phyloP scores from a whole-genome alignment of 2,329 filamentous ascomycete species.

The Cytospora paraplurivora region DNA sequence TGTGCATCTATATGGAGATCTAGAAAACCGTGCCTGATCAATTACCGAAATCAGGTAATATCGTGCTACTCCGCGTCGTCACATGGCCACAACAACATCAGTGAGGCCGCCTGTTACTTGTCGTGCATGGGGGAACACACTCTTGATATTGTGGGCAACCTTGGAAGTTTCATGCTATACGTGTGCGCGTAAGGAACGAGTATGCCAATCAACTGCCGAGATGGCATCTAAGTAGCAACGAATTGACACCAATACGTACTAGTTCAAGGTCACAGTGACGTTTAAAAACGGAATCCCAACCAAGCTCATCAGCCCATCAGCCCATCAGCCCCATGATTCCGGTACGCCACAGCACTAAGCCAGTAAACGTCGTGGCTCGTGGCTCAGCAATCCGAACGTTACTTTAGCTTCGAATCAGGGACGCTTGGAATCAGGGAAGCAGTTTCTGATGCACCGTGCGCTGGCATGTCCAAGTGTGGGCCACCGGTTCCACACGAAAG shows the following conservation, averaged over 20 bases:
- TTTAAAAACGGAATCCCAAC: background rate
- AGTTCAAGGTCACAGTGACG: background rate
- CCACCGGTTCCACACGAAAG: conserved; percentile 3
- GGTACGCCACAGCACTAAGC: background rate
- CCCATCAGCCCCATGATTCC: background rate
- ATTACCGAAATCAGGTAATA: background rate
- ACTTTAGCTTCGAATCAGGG: no score
- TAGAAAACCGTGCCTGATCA: background rate
- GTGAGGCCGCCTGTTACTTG: background rate
- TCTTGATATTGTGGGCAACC: background rate
- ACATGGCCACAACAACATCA: background rate
- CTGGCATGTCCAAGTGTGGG: background rate
- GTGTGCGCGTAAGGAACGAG: background rate
- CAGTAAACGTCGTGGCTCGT: background rate
- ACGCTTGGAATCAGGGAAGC: background rate
- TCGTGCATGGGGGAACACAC: background rate
- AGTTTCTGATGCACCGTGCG: conserved; percentile 1
- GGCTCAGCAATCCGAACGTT: background rate
- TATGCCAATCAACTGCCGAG: background rate
- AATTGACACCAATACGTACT: no score
- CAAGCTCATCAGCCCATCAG: background rate
- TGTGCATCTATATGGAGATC: background rate
- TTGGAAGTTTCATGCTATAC: background rate
- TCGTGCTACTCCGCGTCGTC: background rate
- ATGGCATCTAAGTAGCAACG: no score